These are phyloP conservation scores for Corylus heterophylla DNA, from an alignment of 306 rosid species.

Conservation along the genomic window DNA sequence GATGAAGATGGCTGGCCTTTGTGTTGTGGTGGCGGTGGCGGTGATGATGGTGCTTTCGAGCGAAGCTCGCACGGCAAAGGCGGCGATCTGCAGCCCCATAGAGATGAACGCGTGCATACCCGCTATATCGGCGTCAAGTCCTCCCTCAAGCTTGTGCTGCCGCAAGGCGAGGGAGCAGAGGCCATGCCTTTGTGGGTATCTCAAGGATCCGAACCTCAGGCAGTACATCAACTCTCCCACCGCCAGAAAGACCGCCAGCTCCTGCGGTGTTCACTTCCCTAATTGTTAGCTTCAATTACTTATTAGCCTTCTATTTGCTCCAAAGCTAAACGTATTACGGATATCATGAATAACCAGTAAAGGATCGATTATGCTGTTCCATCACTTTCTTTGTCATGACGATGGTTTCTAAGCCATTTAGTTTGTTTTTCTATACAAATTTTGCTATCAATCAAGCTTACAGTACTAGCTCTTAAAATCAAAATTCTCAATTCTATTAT, in stretches of 20 bases:
- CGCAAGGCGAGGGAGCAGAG: conserved; percentile 49
- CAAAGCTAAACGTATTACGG: background rate
- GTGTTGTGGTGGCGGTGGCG: background rate
- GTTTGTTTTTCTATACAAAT: no score
- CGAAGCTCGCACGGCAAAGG: background rate
- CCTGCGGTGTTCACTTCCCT: conserved; percentile 53
- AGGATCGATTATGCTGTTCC: background rate
- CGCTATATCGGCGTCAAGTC: background rate
- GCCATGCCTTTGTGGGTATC: conserved; percentile 67
- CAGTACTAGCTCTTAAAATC: no score
- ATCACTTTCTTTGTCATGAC: background rate
- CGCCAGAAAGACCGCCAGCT: conserved; percentile 38
- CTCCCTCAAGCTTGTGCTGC: conserved; percentile 52
- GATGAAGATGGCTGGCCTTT: background rate
- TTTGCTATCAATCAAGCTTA: no score
- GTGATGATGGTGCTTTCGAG: background rate
- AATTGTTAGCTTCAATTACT: conserved; percentile 21
- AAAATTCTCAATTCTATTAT: no score
- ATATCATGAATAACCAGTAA: background rate
- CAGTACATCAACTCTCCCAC: conserved; percentile 45
- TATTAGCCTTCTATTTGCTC: background rate
- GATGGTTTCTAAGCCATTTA: no score
- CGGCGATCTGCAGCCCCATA: conserved; percentile 16
- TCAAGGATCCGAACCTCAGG: conserved; percentile 45
- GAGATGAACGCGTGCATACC: conserved; percentile 27